Evolutionary conservation across 2,329 filamentous ascomycete genomes (phyloP).

Genomic region (Diplodia corticola): DNA sequence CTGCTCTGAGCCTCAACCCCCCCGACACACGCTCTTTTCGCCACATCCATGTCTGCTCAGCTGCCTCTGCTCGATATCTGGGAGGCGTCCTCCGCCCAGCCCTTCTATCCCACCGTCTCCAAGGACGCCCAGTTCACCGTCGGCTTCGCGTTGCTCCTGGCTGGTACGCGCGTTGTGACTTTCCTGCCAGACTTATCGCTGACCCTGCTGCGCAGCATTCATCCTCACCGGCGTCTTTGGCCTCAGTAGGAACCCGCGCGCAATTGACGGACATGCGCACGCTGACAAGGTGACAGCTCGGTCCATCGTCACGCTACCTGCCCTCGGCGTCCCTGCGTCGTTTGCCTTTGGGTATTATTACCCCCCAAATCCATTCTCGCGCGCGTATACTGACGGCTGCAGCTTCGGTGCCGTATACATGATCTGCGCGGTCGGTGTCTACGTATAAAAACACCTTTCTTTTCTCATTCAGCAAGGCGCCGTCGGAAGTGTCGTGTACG

Average conservation of each 20-base stretch:
- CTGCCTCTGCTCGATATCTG: constrained; percentile 76
- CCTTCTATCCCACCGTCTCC: constrained; percentile 75
- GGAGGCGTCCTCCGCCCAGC: constrained; percentile 86
- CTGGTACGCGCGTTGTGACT: constrained; percentile 50
- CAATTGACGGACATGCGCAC: not conserved
- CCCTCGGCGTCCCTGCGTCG: constrained; percentile 83
- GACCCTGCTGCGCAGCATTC: constrained; percentile 51
- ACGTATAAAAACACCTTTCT: constrained; percentile 65
- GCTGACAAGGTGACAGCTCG: constrained; percentile 62
- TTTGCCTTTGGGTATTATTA: constrained; percentile 75
- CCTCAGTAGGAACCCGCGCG: constrained; percentile 61
- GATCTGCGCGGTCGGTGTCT: constrained; percentile 98
- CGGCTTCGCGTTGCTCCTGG: constrained; percentile 71
- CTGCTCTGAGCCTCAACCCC: not conserved
- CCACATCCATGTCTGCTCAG: constrained; percentile 20
- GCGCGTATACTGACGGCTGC: constrained; percentile 26
- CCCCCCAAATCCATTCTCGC: not conserved
- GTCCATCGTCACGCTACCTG: constrained; percentile 71
- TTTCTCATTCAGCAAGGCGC: constrained; percentile 29
- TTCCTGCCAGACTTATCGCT: constrained; percentile 27
- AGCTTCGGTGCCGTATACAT: constrained; percentile 96
- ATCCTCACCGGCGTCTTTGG: constrained; percentile 77
- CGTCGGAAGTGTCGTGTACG: constrained; percentile 36
- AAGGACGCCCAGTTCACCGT: constrained; percentile 84
- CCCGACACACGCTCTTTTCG: constrained; percentile 1